These are phyloP conservation scores for Wickerhamiella vanderwaltii DNA, from an alignment of 805 yeast species.

Conservation along the genomic window DNA sequence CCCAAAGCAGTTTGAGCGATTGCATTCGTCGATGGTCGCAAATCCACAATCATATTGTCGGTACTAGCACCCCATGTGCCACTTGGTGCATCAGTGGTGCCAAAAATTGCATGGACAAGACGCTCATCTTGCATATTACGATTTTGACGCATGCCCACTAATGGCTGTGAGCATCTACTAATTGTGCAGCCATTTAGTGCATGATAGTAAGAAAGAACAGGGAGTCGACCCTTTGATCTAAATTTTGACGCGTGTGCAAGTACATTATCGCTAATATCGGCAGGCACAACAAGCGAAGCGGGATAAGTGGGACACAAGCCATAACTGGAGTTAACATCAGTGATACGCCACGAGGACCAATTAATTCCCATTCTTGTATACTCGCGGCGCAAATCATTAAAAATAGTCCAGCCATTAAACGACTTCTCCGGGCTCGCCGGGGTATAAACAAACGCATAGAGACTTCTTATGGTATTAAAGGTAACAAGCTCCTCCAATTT, in stretches of 20 bases:
- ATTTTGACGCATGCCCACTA: conserved; percentile 78
- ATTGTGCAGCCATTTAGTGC: conserved; percentile 52
- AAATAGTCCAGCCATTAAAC: conserved; percentile 53
- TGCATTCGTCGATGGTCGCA: conserved; percentile 88
- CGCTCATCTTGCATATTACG: conserved; percentile 88
- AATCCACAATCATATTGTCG: conserved; percentile 70
- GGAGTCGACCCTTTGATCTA: conserved; percentile 76
- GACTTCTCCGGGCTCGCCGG: conserved; percentile 60
- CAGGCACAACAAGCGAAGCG: conserved; percentile 51
- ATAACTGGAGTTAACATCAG: conserved; percentile 47
- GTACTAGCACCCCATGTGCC: conserved; percentile 28
- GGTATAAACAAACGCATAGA: conserved; percentile 72
- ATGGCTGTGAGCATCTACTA: conserved; percentile 83
- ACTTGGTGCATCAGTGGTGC: conserved; percentile 35
- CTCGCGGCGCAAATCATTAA: conserved; percentile 52
- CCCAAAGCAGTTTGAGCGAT: conserved; percentile 94
- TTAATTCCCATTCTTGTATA: conserved; percentile 56
- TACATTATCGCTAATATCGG: conserved; percentile 67
- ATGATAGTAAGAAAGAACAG: conserved; percentile 69
- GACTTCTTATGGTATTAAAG: conserved; percentile 37
- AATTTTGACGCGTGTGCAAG: conserved; percentile 72
- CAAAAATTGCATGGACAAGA: conserved; percentile 60
- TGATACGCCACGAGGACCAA: conserved; percentile 52
- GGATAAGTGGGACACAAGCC: conserved; percentile 69
- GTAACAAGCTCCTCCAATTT: conserved; percentile 57